A percentile compares a stretch with the other conserved stretches of the same genome.
These are phyloP conservation scores for Cyclotella cryptica DNA, from an alignment of 108 stramenopile species.

Conservation along the genomic window DNA sequence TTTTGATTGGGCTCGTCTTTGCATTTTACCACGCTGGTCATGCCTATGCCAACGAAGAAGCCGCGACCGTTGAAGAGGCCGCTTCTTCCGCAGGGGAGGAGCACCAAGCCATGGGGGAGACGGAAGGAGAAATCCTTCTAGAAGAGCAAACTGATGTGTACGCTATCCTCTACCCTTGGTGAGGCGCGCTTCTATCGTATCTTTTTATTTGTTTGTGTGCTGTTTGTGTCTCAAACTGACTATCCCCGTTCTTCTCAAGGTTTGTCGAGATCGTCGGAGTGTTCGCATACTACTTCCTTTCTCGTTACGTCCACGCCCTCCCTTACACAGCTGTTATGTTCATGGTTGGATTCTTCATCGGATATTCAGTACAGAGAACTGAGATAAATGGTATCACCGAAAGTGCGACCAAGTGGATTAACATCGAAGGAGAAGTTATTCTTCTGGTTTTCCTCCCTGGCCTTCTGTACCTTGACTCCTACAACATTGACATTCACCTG, in stretches of 20 bases:
- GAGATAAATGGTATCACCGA: conserved; percentile 27
- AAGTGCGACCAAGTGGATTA: conserved; percentile 42
- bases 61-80: background rate
- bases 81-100: too few species aligned
- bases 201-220: background rate
- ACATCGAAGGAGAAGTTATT: conserved; percentile 39
- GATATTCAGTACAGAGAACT: background rate
- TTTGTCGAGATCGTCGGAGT: conserved; percentile 32
- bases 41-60: background rate
- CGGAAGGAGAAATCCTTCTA: background rate
- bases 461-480: conserved; percentile 48
- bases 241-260: background rate
- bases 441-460: conserved; percentile 48
- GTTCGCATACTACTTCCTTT: conserved; percentile 29
- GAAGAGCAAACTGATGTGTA: background rate
- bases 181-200: background rate
- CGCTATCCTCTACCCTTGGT: conserved; percentile 22
- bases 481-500: conserved; percentile 74
- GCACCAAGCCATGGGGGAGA: background rate
- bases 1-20: background rate
- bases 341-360: conserved; percentile 31
- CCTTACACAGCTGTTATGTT: conserved; percentile 47
- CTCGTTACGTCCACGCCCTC: conserved; percentile 17
- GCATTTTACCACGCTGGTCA: background rate
- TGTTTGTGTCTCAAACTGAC: background rate